phyloP scores from a whole-genome alignment of 805 yeast genomes.

The Saccharomycopsis fibuligera region DNA sequence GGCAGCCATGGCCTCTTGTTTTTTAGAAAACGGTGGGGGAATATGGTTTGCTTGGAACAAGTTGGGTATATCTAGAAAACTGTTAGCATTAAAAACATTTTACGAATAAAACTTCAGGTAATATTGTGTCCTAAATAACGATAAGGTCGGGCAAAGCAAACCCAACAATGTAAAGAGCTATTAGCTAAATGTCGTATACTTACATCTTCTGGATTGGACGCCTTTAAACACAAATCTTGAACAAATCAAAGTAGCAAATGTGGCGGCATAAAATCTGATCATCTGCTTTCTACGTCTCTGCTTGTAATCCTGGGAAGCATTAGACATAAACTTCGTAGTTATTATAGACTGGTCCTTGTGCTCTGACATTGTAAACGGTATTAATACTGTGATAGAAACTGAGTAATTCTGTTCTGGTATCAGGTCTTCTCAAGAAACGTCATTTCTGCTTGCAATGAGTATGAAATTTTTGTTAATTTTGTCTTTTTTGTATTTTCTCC shows the following conservation, averaged over 20 bases:
- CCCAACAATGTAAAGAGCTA: no score
- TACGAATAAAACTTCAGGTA: no score
- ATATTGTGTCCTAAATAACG: no score
- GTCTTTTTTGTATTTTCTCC: no score
- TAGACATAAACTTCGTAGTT: slow-evolving; percentile 7
- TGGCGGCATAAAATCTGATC: slow-evolving; percentile 64
- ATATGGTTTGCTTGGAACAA: slow-evolving; percentile 79
- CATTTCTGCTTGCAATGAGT: no score
- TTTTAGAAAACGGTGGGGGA: slow-evolving; percentile 77
- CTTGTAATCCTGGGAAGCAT: slow-evolving; percentile 39
- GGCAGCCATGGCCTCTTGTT: slow-evolving; percentile 80
- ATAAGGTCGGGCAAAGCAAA: no score
- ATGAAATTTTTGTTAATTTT: no score
- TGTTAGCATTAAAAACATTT: background rate
- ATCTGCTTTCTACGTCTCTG: slow-evolving; percentile 64
- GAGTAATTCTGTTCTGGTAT: no score
- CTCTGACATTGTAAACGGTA: background rate
- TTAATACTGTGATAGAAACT: no score
- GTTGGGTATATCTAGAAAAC: slow-evolving; percentile 47
- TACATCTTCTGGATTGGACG: slow-evolving; percentile 62
- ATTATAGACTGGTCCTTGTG: background rate
- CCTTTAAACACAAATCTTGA: slow-evolving; percentile 73
- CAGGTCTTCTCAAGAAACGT: no score
- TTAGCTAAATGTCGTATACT: no score
- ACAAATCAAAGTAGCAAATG: slow-evolving; percentile 63